A percentile compares a stretch with the other conserved stretches of the same genome.
Evolutionary conservation across 1,284 basidiomycete genomes (phyloP).

Genomic region (Inonotus obliquus): DNA sequence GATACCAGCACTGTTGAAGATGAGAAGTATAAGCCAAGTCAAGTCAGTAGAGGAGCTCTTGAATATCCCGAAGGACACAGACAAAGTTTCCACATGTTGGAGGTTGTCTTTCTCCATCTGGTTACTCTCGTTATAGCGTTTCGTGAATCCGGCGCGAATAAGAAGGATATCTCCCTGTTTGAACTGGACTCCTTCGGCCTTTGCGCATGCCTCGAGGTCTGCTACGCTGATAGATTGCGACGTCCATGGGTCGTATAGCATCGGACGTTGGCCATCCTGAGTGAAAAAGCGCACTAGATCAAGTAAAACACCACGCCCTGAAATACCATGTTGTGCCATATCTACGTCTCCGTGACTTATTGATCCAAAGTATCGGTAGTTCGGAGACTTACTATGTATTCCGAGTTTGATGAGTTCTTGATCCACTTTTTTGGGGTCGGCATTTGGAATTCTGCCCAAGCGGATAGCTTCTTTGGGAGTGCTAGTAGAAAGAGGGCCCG

Average conservation of each 20-base stretch:
- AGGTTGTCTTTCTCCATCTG: conserved; percentile 46
- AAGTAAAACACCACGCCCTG: conserved; percentile 63
- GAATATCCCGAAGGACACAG: conserved; percentile 23
- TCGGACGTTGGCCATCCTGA: conserved; percentile 30
- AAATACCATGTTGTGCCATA: conserved; percentile 71
- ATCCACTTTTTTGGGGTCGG: conserved; percentile 49
- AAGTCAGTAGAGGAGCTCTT: not conserved
- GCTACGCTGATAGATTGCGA: conserved; percentile 51
- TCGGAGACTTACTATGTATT: conserved; percentile 53
- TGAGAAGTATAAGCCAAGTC: not conserved
- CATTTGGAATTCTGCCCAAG: conserved; percentile 41
- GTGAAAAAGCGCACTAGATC: conserved; percentile 57
- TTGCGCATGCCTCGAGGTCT: conserved; percentile 59
- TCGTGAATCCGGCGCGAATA: conserved; percentile 64
- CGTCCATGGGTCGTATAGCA: conserved; percentile 65
- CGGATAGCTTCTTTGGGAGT: conserved; percentile 33
- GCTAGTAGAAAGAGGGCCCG: conserved; percentile 34
- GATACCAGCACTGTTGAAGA: conserved; percentile 49
- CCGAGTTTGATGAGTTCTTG: conserved; percentile 48
- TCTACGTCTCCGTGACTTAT: conserved; percentile 35
- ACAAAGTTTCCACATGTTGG: conserved; percentile 47
- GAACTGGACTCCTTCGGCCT: conserved; percentile 55
- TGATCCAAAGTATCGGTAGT: not conserved
- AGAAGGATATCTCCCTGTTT: conserved; percentile 57
- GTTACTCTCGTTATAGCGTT: conserved; percentile 45